Evolutionary conservation across 2,329 filamentous ascomycete species (phyloP).

Genomic region (Didymella glomerata): DNA sequence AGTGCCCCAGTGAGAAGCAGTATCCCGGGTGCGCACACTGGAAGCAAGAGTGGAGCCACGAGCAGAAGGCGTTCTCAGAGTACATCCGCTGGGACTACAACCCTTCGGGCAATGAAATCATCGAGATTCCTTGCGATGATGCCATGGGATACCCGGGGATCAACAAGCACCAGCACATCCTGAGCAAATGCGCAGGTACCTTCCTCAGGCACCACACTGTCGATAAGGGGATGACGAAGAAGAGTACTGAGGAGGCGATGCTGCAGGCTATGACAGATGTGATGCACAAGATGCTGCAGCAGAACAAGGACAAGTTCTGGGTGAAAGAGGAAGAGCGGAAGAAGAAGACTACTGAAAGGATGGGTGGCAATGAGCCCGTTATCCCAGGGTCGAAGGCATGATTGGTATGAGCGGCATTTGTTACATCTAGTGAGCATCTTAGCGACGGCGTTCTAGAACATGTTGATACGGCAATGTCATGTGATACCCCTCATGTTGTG

Average conservation of each 20-base stretch:
- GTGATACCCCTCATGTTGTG: neutral
- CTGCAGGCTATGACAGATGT: constrained; percentile 26
- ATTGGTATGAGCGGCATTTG: neutral
- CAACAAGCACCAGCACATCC: constrained; percentile 19
- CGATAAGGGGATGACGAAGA: constrained; percentile 28
- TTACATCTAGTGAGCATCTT: neutral
- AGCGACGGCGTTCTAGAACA: neutral
- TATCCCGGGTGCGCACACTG: constrained; percentile 42
- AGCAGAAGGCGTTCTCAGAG: constrained; percentile 48
- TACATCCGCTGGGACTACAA: constrained; percentile 48
- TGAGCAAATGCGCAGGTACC: constrained; percentile 35
- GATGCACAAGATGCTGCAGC: constrained; percentile 21
- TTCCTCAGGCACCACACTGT: constrained; percentile 44
- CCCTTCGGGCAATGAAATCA: constrained; percentile 34
- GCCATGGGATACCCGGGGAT: constrained; percentile 45
- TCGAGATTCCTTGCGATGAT: constrained; percentile 47
- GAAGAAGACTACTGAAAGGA: neutral
- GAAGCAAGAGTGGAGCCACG: constrained; percentile 42
- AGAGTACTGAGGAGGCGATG: constrained; percentile 28
- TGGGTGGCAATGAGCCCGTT: constrained; percentile 1
- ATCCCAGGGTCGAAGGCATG: neutral
- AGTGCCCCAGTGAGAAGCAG: constrained; percentile 38
- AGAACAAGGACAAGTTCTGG: constrained; percentile 21
- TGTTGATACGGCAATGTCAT: neutral
- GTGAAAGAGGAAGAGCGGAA: constrained; percentile 17